These are phyloP conservation scores for Microsporum audouinii DNA, from an alignment of 2,329 filamentous ascomycete genomes.

Conservation along the genomic window DNA sequence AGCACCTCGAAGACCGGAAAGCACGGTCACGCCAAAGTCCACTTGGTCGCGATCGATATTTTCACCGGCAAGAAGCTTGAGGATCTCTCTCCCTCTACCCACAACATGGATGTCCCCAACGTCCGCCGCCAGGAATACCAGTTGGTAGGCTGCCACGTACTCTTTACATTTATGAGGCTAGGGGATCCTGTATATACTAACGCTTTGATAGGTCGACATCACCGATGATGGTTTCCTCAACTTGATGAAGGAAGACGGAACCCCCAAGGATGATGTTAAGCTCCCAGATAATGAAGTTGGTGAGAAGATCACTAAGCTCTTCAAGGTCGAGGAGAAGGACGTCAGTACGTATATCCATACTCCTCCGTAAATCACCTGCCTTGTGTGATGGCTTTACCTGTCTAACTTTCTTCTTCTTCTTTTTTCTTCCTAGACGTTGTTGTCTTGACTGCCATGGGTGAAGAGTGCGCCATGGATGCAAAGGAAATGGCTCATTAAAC, in stretches of 20 bases:
- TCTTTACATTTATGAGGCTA: not conserved
- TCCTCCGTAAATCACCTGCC: not conserved
- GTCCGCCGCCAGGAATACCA: slow-evolving; percentile 84
- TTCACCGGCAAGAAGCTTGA: slow-evolving; percentile 99
- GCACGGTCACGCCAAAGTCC: slow-evolving; percentile 99
- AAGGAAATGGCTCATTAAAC: slow-evolving; percentile 63
- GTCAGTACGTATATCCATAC: slow-evolving; percentile 56
- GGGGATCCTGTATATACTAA: not conserved
- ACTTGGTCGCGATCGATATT: slow-evolving; percentile 95
- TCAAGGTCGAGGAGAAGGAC: slow-evolving; percentile 76
- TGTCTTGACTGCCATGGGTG: slow-evolving; percentile 90
- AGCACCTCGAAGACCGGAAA: slow-evolving; percentile 99
- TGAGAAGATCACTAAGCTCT: slow-evolving; percentile 72
- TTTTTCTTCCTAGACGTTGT: slow-evolving; percentile 57
- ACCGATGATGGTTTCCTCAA: slow-evolving; percentile 89
- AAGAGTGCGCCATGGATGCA: slow-evolving; percentile 82
- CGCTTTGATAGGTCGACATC: slow-evolving; percentile 60
- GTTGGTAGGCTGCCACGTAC: slow-evolving; percentile 55
- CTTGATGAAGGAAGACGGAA: slow-evolving; percentile 77
- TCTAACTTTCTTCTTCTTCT: not conserved
- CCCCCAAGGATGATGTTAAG: slow-evolving; percentile 90
- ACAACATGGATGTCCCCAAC: slow-evolving; percentile 79
- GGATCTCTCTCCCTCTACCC: slow-evolving; percentile 95
- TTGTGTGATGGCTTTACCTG: slow-evolving; percentile 8
- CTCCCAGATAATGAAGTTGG: slow-evolving; percentile 81